Conservation (phyloP, 1,284 basidiomycete genomes). For the Marasmius oreades region DNA sequence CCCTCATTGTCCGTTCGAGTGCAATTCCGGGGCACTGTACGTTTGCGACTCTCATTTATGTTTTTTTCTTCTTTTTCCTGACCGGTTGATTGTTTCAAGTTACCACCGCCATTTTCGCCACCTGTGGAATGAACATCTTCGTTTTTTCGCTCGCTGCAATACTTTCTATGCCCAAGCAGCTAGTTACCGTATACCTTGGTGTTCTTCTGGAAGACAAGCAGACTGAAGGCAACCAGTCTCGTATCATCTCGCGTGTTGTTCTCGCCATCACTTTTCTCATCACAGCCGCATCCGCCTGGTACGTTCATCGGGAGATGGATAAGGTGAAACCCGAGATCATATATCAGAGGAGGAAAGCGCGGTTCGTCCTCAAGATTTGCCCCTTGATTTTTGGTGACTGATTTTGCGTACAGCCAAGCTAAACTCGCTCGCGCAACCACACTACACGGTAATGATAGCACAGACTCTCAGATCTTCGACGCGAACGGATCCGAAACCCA, state of each 20-base stretch:
- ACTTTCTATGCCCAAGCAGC: conserved; percentile 61
- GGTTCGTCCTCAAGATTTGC: conserved; percentile 34
- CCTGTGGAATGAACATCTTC: conserved; percentile 61
- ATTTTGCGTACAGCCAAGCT: conserved; percentile 36
- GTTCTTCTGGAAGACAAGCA: conserved; percentile 6
- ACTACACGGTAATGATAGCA: conserved; percentile 27
- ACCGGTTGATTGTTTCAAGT: conserved; percentile 25
- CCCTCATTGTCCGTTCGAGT: conserved; percentile 54
- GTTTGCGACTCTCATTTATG: conserved; percentile 16
- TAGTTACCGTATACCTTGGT: conserved; percentile 58
- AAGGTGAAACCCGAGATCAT: conserved; percentile 73
- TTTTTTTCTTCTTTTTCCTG: background rate
- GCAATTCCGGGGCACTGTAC: conserved; percentile 62
- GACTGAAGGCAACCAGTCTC: background rate
- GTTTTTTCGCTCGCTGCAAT: conserved; percentile 56
- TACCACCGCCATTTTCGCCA: conserved; percentile 62
- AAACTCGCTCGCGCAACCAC: conserved; percentile 36
- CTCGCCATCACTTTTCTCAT: conserved; percentile 63
- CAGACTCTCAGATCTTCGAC: conserved; percentile 24
- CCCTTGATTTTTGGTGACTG: background rate
- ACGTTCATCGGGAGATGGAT: conserved; percentile 76
- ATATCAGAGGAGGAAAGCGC: conserved; percentile 66
- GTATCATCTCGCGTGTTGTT: conserved; percentile 61
- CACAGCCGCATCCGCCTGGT: conserved; percentile 81
- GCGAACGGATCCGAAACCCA: conserved; percentile 35